A percentile compares a stretch with the other conserved stretches of the same genome.
Evolutionary conservation across 1,284 basidiomycete genomes (phyloP).

Genomic region (Trametes sp.): DNA sequence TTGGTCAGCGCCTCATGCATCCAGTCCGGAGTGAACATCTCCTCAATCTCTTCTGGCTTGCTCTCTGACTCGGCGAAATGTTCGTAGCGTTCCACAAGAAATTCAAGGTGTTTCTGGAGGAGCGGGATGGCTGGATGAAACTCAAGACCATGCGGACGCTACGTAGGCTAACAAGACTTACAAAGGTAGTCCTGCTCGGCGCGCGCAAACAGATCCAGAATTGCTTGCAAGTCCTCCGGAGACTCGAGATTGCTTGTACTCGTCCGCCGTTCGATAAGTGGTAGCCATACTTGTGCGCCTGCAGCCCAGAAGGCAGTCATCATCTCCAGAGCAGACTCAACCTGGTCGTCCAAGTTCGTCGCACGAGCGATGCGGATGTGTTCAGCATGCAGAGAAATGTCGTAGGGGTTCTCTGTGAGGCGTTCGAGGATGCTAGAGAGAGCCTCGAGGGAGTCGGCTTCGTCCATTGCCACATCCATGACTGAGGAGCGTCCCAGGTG

Average conservation of each 20-base stretch:
- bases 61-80: constrained; percentile 52
- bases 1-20: constrained; percentile 59
- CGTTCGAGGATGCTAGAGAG: constrained; percentile 63
- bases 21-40: constrained; percentile 65
- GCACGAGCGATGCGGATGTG: constrained; percentile 68
- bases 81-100: constrained; percentile 65
- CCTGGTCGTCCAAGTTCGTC: constrained; percentile 63
- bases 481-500: not conserved
- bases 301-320: constrained; percentile 66
- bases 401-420: constrained; percentile 66
- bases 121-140: constrained; percentile 69
- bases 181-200: constrained; percentile 87
- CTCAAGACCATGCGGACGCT: constrained; percentile 28
- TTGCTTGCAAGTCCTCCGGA: constrained; percentile 57
- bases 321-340: constrained; percentile 70
- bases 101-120: constrained; percentile 72
- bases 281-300: constrained; percentile 72
- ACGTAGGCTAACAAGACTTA: constrained; percentile 49
- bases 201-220: constrained; percentile 69
- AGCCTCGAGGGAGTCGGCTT: constrained; percentile 59
- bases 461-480: constrained; percentile 43
- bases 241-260: constrained; percentile 55
- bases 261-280: constrained; percentile 63
- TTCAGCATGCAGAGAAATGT: constrained; percentile 65
- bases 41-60: constrained; percentile 58